Conservation (phyloP, 805 yeast genomes). For the Metschnikowia henanensis region DNA sequence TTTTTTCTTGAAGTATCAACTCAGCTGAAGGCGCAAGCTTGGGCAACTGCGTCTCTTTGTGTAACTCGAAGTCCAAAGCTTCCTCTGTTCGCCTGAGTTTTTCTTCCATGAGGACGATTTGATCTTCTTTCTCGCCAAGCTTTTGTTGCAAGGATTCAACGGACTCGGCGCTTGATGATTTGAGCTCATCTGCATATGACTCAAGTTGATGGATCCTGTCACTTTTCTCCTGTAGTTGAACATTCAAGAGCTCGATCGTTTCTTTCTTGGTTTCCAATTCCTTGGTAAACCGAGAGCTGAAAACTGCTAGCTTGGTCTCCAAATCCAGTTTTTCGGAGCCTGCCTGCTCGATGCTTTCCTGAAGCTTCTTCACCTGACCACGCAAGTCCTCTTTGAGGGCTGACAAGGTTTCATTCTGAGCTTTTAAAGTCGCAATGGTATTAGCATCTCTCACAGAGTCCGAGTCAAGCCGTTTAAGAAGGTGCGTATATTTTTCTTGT, state of each 20-base stretch:
- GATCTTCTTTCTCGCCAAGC: slow-evolving; percentile 39
- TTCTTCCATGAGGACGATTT: slow-evolving; percentile 31
- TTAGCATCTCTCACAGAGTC: slow-evolving; percentile 32
- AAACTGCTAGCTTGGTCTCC: slow-evolving; percentile 39
- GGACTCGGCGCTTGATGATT: slow-evolving; percentile 36
- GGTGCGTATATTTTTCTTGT: slow-evolving; percentile 38
- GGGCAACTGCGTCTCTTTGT: slow-evolving; percentile 40
- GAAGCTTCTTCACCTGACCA: slow-evolving; percentile 45
- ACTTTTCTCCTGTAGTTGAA: slow-evolving; percentile 51
- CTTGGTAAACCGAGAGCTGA: slow-evolving; percentile 42
- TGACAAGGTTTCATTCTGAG: slow-evolving; percentile 32
- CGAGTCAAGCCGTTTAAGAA: slow-evolving; percentile 39
- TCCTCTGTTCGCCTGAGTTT: slow-evolving; percentile 41
- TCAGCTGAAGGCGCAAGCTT: slow-evolving; percentile 59
- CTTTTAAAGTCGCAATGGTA: slow-evolving; percentile 26
- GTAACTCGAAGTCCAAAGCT: slow-evolving; percentile 39
- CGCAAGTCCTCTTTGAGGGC: slow-evolving; percentile 26
- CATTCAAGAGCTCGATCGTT: slow-evolving; percentile 53
- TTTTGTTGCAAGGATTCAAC: slow-evolving; percentile 35
- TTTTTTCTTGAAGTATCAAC: slow-evolving; percentile 43
- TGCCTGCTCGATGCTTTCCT: slow-evolving; percentile 38
- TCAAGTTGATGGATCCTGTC: slow-evolving; percentile 57
- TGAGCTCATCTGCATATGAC: slow-evolving; percentile 40
- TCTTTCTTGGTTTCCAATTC: slow-evolving; percentile 56
- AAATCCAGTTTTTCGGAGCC: slow-evolving; percentile 21